These are phyloP conservation scores for Paramecium tetraurelia DNA, from an alignment of 73 alveolate genomes.

Conservation along the genomic window DNA sequence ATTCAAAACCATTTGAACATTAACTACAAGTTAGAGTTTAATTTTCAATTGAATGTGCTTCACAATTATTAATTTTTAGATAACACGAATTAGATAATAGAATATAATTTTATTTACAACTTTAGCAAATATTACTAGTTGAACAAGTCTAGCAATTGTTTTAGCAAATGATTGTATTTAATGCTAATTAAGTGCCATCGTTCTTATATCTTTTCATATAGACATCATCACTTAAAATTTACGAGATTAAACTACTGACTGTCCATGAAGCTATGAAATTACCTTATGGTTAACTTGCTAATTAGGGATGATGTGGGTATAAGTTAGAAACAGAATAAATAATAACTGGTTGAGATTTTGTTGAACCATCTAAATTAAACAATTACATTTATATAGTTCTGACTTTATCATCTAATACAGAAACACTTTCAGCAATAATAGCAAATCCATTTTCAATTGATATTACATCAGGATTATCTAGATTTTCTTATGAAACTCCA, in stretches of 20 bases:
- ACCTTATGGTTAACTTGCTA: not conserved
- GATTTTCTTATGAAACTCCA: not conserved
- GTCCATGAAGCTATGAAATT: not conserved
- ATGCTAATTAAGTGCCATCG: not conserved
- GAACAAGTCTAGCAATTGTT: not conserved
- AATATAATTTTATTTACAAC: not conserved
- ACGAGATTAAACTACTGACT: not conserved
- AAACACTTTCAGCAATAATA: not conserved
- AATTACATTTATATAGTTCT: not conserved
- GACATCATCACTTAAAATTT: not conserved
- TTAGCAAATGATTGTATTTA: not conserved
- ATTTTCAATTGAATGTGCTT: not conserved
- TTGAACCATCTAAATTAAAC: not conserved
- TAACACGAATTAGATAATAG: not conserved
- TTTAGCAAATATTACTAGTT: not conserved
- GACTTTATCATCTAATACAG: not conserved
- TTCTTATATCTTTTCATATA: not conserved
- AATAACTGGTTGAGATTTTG: not conserved
- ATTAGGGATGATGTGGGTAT: constrained; percentile 11
- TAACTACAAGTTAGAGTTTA: not conserved
- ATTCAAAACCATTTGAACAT: not conserved
- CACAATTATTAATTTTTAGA: not conserved
- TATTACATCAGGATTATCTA: not conserved
- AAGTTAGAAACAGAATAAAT: not conserved
- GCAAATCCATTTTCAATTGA: not conserved